Evolutionary conservation across 1,284 basidiomycete genomes (phyloP).

Genomic region (Polyporus tsugae): DNA sequence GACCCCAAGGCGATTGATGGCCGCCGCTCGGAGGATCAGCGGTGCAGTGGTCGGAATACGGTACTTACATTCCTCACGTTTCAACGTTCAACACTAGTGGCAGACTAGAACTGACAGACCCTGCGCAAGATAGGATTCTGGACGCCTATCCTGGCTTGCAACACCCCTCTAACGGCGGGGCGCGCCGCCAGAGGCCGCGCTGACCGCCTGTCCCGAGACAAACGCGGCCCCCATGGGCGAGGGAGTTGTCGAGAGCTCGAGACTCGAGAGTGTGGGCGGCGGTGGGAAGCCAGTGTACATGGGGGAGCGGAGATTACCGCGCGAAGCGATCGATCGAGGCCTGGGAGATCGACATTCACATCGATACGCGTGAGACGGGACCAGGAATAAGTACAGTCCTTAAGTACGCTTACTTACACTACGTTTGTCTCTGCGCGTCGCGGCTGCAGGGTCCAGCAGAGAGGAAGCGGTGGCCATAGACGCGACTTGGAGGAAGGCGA

Average conservation of each 20-base stretch:
- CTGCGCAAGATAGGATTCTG: neutral
- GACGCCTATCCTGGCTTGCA: neutral
- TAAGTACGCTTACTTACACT: neutral
- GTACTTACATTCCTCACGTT: neutral
- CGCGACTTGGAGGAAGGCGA: conserved; percentile 12
- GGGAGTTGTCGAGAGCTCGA: neutral
- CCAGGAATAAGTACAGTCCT: neutral
- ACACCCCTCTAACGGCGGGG: neutral
- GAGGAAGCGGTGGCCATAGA: conserved; percentile 1
- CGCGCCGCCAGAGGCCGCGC: neutral
- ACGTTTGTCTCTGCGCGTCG: neutral
- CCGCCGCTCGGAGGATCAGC: conserved; percentile 3
- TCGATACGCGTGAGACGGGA: conserved; percentile 12
- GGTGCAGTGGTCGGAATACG: neutral
- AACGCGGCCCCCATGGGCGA: neutral
- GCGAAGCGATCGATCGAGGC: conserved; percentile 25
- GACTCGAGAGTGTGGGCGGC: neutral
- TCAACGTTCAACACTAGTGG: neutral
- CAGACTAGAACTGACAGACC: neutral
- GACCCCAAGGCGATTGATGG: conserved; percentile 1
- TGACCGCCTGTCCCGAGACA: neutral
- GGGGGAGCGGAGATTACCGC: conserved; percentile 25
- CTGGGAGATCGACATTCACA: conserved; percentile 15
- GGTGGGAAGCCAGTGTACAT: neutral
- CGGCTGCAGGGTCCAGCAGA: neutral